Evolutionary conservation across 2,329 filamentous ascomycete species (phyloP), one percentile per base, ranked within the genome.

Genomic region (Pseudogymnoascus pannorum): DNA sequence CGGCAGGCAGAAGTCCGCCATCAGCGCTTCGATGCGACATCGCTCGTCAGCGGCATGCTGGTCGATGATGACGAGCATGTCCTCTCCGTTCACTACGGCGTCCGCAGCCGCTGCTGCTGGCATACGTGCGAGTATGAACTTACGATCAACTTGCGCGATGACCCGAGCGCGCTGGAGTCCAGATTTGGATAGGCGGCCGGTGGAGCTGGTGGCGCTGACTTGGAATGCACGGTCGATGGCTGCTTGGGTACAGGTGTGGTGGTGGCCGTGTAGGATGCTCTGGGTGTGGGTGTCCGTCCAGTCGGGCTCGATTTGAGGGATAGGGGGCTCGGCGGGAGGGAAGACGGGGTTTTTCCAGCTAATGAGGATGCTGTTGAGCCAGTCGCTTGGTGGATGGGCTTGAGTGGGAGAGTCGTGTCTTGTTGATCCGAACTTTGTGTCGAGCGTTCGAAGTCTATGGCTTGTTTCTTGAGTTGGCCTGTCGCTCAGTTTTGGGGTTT

Each of bases 11-110:
- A 89, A 74, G 2, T 84, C 79, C 22, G 70, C 64, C 71, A 95
- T 85, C 1, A 99, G 78, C 0, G 73, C 71, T 71, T 99, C 94
- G 1, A 97, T 82, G 1, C 87, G 86, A 64, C 89, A 86, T 51
- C 94, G 83, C 75, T 99, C 94, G 71, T 97, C 93, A 2, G 92
- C 94, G 0, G 94, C 94, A 71, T 99, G 94, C 70, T 99, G 94
- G 69, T 99, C 94, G 38, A 97, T 78, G 38, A 97, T 78, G 0
- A 96, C 80, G 4, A 97, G 75, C 1, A 85, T 67, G 2, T 71
- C 64, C 24, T 57, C 71, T 61, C 66, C 42, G 6, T 60, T 9
- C 57, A 18, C 40, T 9, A 0, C 35, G 5, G 16, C 48, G 22
- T 29, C 14, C 8, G 5, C 11, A 36, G 48, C 9, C 8, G 26